phyloP scores from a whole-genome alignment of 306 rosid species.

The Acmispon strigosus region DNA sequence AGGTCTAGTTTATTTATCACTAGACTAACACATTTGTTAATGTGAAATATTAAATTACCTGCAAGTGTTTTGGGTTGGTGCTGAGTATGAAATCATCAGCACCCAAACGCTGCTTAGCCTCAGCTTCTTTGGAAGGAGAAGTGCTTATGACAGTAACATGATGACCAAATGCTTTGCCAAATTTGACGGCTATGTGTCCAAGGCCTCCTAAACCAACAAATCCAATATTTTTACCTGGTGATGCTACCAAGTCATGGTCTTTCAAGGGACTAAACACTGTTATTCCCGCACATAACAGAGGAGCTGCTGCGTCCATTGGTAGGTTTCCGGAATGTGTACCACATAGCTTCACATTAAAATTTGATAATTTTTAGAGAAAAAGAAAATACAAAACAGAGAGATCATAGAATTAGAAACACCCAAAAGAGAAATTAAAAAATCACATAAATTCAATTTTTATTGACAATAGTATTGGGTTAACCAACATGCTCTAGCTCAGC shows the following conservation, averaged over 20 bases:
- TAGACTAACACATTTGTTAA: no score
- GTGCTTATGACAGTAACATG: slow-evolving; percentile 77
- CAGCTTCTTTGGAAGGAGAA: slow-evolving; percentile 54
- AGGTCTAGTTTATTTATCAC: no score
- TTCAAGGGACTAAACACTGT: slow-evolving; percentile 65
- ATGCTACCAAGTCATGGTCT: slow-evolving; percentile 35
- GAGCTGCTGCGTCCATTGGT: slow-evolving; percentile 65
- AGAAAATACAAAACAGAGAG: no score
- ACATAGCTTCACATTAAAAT: slow-evolving; percentile 46
- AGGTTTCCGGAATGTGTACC: slow-evolving; percentile 53
- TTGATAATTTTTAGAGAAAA: not conserved
- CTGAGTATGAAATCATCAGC: slow-evolving; percentile 62
- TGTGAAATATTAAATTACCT: slow-evolving; percentile 15
- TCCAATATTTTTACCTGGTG: slow-evolving; percentile 45
- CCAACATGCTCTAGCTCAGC: no score
- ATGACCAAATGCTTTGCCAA: slow-evolving; percentile 69
- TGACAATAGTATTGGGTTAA: no score
- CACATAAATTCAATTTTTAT: no score
- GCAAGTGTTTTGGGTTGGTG: slow-evolving; percentile 42
- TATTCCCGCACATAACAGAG: slow-evolving; percentile 66
- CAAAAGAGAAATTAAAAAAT: no score
- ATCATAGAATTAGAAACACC: no score
- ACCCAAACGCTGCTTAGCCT: slow-evolving; percentile 54
- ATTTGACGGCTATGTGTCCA: slow-evolving; percentile 72
- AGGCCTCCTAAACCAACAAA: slow-evolving; percentile 73